These are phyloP conservation scores for Globisporangium sylvaticum DNA, from an alignment of 352 stramenopile species.

Conservation along the genomic window DNA sequence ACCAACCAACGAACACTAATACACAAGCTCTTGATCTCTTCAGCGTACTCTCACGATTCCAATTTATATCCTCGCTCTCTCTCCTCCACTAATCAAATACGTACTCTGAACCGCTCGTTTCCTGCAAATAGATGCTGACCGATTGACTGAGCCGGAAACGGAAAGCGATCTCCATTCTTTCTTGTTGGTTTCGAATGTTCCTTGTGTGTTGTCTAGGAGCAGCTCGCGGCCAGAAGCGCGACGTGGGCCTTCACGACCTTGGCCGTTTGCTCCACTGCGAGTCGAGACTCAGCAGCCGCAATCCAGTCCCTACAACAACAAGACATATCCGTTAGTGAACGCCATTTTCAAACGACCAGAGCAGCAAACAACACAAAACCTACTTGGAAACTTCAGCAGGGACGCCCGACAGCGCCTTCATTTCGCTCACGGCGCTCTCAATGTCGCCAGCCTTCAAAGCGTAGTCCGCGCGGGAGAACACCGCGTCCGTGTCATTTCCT, in stretches of 20 bases:
- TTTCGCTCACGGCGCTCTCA: conserved; percentile 61
- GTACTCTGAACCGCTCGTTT: not conserved
- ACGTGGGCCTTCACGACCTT: conserved; percentile 85
- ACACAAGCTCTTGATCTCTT: not conserved
- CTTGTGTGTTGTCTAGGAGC: conserved; percentile 36
- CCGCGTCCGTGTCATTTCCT: conserved; percentile 60
- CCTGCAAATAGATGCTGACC: not conserved
- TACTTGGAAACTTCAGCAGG: conserved; percentile 63
- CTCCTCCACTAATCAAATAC: conserved; percentile 1
- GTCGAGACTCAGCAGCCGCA: conserved; percentile 57
- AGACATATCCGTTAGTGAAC: not conserved
- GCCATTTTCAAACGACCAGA: not conserved
- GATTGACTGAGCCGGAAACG: not conserved
- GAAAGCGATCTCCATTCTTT: not conserved
- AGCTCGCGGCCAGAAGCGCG: conserved; percentile 74
- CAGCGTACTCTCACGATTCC: conserved; percentile 5
- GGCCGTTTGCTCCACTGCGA: conserved; percentile 77
- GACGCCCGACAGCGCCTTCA: conserved; percentile 62
- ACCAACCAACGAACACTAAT: not conserved
- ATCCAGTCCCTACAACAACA: conserved; percentile 55
- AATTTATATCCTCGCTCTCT: conserved; percentile 3
- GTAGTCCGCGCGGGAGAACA: conserved; percentile 80
- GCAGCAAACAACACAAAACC: not conserved
- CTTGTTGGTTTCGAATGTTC: not conserved
- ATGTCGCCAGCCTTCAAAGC: conserved; percentile 80